Conservation (phyloP, 441 rosid species). For the Melastoma candidum region DNA sequence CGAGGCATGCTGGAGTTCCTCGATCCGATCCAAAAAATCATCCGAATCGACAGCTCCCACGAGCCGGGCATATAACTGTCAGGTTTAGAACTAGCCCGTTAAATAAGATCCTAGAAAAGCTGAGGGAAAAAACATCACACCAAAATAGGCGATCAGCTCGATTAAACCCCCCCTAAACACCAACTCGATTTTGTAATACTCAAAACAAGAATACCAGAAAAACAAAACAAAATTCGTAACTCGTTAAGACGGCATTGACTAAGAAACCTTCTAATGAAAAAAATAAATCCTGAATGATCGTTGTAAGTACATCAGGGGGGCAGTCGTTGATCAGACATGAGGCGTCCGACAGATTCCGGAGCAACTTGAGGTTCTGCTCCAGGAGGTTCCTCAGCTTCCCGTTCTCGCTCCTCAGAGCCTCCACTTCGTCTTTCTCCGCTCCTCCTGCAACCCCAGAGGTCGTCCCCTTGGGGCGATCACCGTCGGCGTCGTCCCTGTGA, state of each 20-base stretch:
- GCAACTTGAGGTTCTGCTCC: constrained; percentile 64
- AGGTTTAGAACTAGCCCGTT: no score
- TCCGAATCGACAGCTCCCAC: constrained; percentile 61
- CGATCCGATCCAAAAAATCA: constrained; percentile 47
- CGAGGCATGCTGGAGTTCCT: constrained; percentile 37
- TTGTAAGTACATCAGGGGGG: constrained; percentile 64
- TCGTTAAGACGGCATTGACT: no score
- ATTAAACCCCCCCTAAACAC: no score
- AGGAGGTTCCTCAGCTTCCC: constrained; percentile 46
- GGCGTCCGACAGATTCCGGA: constrained; percentile 62
- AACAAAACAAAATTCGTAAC: no score
- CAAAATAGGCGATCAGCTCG: no score
- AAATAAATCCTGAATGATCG: background rate
- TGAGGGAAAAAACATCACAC: no score
- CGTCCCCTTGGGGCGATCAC: constrained; percentile 16
- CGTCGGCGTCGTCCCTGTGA: constrained; percentile 18
- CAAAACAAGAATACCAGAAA: no score
- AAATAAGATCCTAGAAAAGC: no score
- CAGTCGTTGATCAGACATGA: constrained; percentile 49
- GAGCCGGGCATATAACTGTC: constrained; percentile 54
- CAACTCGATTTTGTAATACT: no score
- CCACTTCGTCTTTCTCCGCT: constrained; percentile 40
- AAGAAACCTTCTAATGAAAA: background rate
- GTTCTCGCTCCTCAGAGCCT: constrained; percentile 48
- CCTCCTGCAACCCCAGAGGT: constrained; percentile 18